These are phyloP conservation scores for Solanum pinnatisectum DNA, from an alignment of 257 asterid genomes.

Conservation along the genomic window DNA sequence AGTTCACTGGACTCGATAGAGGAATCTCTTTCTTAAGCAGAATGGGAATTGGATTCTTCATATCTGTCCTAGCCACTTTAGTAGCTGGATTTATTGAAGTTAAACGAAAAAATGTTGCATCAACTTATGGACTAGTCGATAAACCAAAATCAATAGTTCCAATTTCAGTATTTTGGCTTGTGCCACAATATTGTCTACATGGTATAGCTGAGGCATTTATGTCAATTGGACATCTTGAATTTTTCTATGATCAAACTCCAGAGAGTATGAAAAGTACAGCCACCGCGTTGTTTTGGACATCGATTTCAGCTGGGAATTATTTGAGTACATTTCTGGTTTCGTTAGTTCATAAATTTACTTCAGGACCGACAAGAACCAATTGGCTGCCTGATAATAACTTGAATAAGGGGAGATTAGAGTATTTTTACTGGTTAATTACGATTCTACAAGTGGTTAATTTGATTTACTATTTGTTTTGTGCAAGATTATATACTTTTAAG, in stretches of 20 bases:
- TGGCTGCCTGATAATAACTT: slow-evolving; percentile 73
- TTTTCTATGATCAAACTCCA: slow-evolving; percentile 82
- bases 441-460: slow-evolving; percentile 55
- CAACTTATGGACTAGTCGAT: slow-evolving; percentile 32
- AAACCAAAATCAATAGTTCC: slow-evolving; percentile 32
- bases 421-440: slow-evolving; percentile 75
- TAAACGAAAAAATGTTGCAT: slow-evolving; percentile 44
- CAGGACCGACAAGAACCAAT: slow-evolving; percentile 47
- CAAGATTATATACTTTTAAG: slow-evolving; percentile 62
- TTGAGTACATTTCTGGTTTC: slow-evolving; percentile 60
- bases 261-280: slow-evolving; percentile 89
- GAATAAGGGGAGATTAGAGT: slow-evolving; percentile 66
- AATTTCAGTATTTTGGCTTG: slow-evolving; percentile 62
- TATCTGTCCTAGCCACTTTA: slow-evolving; percentile 53
- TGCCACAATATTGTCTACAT: slow-evolving; percentile 63
- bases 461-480: slow-evolving; percentile 56
- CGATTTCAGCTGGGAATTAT: slow-evolving; percentile 72
- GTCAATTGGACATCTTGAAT: slow-evolving; percentile 79
- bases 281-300: slow-evolving; percentile 61
- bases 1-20: slow-evolving; percentile 58
- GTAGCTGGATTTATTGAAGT: slow-evolving; percentile 62
- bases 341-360: slow-evolving; percentile 37
- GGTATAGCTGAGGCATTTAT: slow-evolving; percentile 83
- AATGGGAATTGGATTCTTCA: slow-evolving; percentile 60
- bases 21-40: slow-evolving; percentile 66